phyloP scores from a whole-genome alignment of 352 stramenopile species.

The Halophytophthora polymorphica region DNA sequence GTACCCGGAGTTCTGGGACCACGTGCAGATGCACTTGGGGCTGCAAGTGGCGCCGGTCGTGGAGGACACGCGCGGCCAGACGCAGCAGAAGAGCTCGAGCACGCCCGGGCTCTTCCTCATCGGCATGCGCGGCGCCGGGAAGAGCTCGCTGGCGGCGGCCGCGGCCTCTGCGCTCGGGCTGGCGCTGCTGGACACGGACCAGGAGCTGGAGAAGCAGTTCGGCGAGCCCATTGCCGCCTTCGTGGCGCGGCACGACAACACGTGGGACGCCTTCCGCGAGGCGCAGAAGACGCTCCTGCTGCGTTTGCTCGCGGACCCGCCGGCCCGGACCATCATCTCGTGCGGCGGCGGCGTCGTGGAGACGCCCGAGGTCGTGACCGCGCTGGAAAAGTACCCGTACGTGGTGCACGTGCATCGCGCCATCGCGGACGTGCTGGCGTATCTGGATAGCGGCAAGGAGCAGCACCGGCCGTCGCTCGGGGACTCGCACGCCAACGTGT shows the following conservation, averaged over 20 bases:
- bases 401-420: constrained; percentile 70
- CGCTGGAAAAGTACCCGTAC: constrained; percentile 60
- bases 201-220: constrained; percentile 63
- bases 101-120: constrained; percentile 74
- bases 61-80: constrained; percentile 13
- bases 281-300: constrained; percentile 59
- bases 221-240: constrained; percentile 68
- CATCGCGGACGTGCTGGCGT: constrained; percentile 68
- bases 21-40: constrained; percentile 62
- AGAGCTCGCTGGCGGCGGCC: constrained; percentile 70
- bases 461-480: constrained; percentile 56
- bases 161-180: constrained; percentile 48
- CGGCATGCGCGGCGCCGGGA: constrained; percentile 85
- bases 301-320: constrained; percentile 53
- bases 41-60: constrained; percentile 53
- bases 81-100: constrained; percentile 4
- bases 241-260: constrained; percentile 53
- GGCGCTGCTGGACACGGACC: constrained; percentile 75
- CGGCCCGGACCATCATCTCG: constrained; percentile 69
- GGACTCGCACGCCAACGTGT: constrained; percentile 58
- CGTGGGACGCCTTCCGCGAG: constrained; percentile 77
- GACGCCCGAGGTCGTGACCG: constrained; percentile 53
- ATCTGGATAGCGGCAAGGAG: constrained; percentile 46
- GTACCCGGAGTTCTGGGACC: constrained; percentile 96
- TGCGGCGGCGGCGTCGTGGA: constrained; percentile 85